Conservation (phyloP, 78 protist species). For the Paratrimastix pyriformis region DNA sequence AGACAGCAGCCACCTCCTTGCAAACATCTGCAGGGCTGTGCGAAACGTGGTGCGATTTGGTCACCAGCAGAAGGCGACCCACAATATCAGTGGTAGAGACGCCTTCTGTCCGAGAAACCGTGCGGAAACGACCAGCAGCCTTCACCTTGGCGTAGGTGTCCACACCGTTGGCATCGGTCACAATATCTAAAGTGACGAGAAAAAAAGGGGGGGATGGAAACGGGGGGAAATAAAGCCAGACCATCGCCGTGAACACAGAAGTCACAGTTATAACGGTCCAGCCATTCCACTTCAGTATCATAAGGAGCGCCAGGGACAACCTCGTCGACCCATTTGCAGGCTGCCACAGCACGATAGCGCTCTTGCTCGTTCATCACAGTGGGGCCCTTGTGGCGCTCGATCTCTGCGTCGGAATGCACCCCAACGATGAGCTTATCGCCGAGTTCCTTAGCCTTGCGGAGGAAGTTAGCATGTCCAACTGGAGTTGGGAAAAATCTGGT, state of each 20-base stretch:
- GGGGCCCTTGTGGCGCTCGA: conserved; percentile 72
- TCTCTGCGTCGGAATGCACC: conserved; percentile 78
- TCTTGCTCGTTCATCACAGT: conserved; percentile 81
- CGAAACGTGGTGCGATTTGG: conserved; percentile 62
- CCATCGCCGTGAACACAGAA: conserved; percentile 24
- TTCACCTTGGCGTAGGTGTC: conserved; percentile 48
- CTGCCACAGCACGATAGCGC: conserved; percentile 64
- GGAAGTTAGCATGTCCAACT: background rate
- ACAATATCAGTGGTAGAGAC: conserved; percentile 85
- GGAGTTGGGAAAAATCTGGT: no score
- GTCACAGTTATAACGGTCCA: background rate
- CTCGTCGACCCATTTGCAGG: conserved; percentile 89
- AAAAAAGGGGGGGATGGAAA: no score
- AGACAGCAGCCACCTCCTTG: background rate
- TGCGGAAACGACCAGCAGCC: background rate
- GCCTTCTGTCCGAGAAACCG: conserved; percentile 74
- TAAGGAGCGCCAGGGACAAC: conserved; percentile 81
- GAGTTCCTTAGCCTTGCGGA: conserved; percentile 43
- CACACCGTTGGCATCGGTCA: conserved; percentile 35
- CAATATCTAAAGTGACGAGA: no score
- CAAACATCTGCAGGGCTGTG: conserved; percentile 15
- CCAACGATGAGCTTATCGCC: conserved; percentile 76
- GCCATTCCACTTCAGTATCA: no score
- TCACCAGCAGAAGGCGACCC: conserved; percentile 79
- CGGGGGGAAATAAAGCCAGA: no score